Evolutionary conservation across 768 basidiomycete species (phyloP), one percentile per base, ranked within the genome.

Genomic region (Leccinum rimulosum): DNA sequence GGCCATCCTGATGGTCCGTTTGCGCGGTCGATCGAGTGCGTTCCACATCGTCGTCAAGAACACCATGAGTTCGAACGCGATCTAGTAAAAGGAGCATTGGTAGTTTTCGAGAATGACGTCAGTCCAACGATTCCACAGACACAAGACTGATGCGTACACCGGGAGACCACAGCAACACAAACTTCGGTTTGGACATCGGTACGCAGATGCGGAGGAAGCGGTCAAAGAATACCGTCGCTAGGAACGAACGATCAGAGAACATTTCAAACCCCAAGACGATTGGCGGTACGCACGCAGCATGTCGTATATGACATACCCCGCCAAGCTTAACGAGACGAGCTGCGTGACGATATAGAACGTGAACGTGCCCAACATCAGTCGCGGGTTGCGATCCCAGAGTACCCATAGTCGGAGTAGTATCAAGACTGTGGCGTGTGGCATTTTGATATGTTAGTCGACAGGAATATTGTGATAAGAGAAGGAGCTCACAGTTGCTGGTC

Each of bases 381-480:
- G 59, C 14, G n/a, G 61, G 66, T 19, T 38, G 11, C 70, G 70
- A 40, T 68, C 70, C 66, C 77, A 77, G 5, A 77, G 61, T 25
- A 74, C 63, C 78, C 78, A 79, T 7, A 78, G 28, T 3, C 76
- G 73, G n/a, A 78, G 64, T 36, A 79, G 58, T 11, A 79, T 65
- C 22, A 79, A 68, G 59, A 77, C 78, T 31, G 0, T 30, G 9
- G 8, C 9, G n/a, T n/a, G n/a, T n/a, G n/a, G n/a, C n/a, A n/a
- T n/a, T n/a, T n/a, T n/a, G n/a, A 30, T 30, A 30, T 30, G 30
- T 0, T 30, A 30, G 8, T 0, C 30, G 30, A 30, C 30, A 30
- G 30, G 30, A 30, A 30, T 30, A 28, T 28, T 28, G 28, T 28
- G 28, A 28, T 28, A 28, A 54, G 28, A 9, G 27, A 2, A 14